Conservation (phyloP, 2,329 filamentous ascomycete genomes). For the Aspergillus fijiensis region DNA sequence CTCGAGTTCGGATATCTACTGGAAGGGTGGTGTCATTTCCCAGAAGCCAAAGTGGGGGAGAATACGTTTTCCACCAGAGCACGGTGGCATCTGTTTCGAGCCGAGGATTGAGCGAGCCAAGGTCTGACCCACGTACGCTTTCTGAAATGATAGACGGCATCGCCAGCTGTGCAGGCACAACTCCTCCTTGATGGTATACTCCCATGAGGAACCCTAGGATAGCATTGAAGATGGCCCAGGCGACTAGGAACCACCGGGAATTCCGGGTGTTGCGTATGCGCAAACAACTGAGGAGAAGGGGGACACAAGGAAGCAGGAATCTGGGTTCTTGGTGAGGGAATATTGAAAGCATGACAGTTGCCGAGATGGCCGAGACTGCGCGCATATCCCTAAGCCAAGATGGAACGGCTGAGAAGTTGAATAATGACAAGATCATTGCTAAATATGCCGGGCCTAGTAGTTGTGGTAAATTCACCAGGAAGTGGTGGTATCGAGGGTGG, state of each 20-base stretch:
- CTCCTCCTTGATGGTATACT: slow-evolving; percentile 55
- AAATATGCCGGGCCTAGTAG: slow-evolving; percentile 69
- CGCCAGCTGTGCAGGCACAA: slow-evolving; percentile 51
- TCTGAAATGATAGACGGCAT: slow-evolving; percentile 41
- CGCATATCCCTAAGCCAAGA: slow-evolving; percentile 40
- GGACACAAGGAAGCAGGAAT: slow-evolving; percentile 53
- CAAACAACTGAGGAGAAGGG: slow-evolving; percentile 52
- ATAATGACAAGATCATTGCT: slow-evolving; percentile 51
- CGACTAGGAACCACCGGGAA: slow-evolving; percentile 41
- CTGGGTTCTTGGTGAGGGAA: slow-evolving; percentile 55
- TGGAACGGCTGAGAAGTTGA: slow-evolving; percentile 40
- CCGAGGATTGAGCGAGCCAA: slow-evolving; percentile 4
- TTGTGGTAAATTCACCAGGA: slow-evolving; percentile 68
- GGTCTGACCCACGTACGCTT: slow-evolving; percentile 20
- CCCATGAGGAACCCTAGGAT: slow-evolving; percentile 52
- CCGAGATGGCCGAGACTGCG: slow-evolving; percentile 45
- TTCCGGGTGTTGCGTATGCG: slow-evolving; percentile 41
- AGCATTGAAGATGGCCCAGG: slow-evolving; percentile 52
- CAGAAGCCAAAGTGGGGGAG: slow-evolving; percentile 52
- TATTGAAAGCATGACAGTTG: slow-evolving; percentile 45
- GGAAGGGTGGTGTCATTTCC: slow-evolving; percentile 36
- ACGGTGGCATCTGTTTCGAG: slow-evolving; percentile 35
- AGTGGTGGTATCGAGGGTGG: slow-evolving; percentile 76
- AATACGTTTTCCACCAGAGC: slow-evolving; percentile 58
- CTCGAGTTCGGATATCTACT: slow-evolving; percentile 42